Evolutionary conservation across 768 basidiomycete genomes (phyloP), one percentile per base, ranked within the genome.

Genomic region (Exsudoporus frostii): DNA sequence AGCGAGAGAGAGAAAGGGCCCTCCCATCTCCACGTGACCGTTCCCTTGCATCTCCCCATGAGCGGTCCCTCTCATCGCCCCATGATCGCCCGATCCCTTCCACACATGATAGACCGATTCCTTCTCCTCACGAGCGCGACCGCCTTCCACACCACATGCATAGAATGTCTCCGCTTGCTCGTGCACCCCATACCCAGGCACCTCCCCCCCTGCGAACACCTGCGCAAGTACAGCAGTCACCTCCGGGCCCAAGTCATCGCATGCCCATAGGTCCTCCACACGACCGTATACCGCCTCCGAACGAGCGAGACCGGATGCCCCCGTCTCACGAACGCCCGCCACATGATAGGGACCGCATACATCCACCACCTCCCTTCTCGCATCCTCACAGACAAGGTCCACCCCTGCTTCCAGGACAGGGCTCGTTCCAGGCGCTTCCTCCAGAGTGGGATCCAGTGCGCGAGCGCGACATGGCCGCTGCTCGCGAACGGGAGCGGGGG

Each of bases 341-440:
- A 13, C 62, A 59, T 36, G 62, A 58, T 38, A 61, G 51, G 37
- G 65, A 66, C 43, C 65, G 65, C 57, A 65, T 67, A 22, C 72
- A 70, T 46, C 59, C 63, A 20, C 62, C 64, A 2, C 61, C 58
- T 19, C 51, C 58, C 14, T 58, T 58, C 17, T 44, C 61, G 1
- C 66, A 65, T 43, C 24, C 59, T 30, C 66, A 62, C 39, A 56
- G 58, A 45, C 59, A 50, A 48, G 50, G 32, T 19, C 63, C 55
- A 13, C 41, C 59, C 14, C 38, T 58, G 6, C 61, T 68, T 14
- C 68, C 69, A 0, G 68, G 69, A 5, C 68, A 71, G 40, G 62
- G 69, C 37, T 65, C 69, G 37, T 71, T 69, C 50, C 69, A 67
- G 39, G 30, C 61, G 0, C 61, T 63, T 34, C 63, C 67, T 25